Base-by-base conservation (phyloP, 306 rosid genomes). In the Calophaca sinica region DNA sequence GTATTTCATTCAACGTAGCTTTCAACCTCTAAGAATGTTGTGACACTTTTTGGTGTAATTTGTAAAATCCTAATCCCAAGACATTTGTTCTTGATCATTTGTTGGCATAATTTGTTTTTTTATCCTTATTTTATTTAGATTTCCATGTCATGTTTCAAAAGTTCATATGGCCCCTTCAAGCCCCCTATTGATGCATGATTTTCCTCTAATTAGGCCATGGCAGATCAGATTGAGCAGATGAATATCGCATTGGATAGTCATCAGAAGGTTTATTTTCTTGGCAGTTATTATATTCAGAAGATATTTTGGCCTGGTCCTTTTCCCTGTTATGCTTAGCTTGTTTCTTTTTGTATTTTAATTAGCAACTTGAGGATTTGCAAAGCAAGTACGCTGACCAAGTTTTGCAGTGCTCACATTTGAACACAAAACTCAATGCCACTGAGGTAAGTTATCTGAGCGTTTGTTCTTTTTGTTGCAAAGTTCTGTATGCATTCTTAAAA, bases 151-250 rank as follows among this genome's bases (percentile, higher is more conserved):
- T 42, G 9, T 42, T 42, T 9, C 48, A 42, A 42, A 42, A 7
- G 10, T 15, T 62, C 52, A 36, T 31, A 35, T 12, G 0, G 26
- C n/a, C 3, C 54, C 7, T n/a, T 50, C 20, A 4, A 12, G 54
- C 58, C 31, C 9, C 73, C 20, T 48, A 33, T 54, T 77, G 38
- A 63, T 54, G 9, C 32, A 29, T 12, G 9, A 6, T 12, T 2
- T 73, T 75, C 45, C 75, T 63, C 53, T 75, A 51, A 73, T 31
- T 51, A 96, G 98, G 92, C 96, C 49, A 90, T 90, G 99, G 73
- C 91, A 29, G 97, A 96, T 38, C 97, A 96, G 80, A 89, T 96
- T 81, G 96, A 92, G 86, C 92, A 90, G 77, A 90, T 92, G 93
- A 90, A 93, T 41, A n/a, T 84, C 28, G 72, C 82, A 44, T 44